Conservation (phyloP, 225 moss, liverwort and hornwort genomes). For the Polytrichum commune region DNA sequence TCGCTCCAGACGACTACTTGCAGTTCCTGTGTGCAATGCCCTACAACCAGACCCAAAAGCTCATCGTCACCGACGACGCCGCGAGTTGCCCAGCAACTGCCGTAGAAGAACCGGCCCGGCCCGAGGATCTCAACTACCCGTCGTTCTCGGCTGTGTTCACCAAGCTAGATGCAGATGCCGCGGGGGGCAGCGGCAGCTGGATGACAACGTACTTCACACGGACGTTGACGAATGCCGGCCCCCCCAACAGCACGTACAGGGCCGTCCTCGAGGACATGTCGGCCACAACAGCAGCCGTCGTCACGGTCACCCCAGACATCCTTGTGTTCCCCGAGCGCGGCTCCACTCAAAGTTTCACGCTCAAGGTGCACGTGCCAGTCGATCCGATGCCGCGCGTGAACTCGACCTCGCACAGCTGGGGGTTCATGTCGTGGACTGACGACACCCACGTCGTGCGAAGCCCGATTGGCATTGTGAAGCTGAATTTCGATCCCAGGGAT, state of each 20-base stretch:
- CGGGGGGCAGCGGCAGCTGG: background rate
- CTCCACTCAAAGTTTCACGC: background rate
- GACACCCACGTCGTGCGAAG: conserved; percentile 13
- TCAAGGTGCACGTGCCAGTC: conserved; percentile 9
- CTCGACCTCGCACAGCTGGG: background rate
- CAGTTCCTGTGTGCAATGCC: background rate
- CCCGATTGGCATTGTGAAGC: conserved; percentile 9
- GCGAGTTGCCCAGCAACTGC: conserved; percentile 8
- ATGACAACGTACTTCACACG: conserved; percentile 12
- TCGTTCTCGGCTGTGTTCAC: conserved; percentile 28
- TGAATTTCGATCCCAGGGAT: no score
- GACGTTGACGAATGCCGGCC: conserved; percentile 22
- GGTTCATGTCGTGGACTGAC: conserved; percentile 10
- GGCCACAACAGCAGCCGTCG: background rate
- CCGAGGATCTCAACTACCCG: conserved; percentile 3
- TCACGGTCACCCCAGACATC: background rate
- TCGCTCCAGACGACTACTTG: background rate
- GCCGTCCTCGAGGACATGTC: background rate
- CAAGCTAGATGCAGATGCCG: background rate
- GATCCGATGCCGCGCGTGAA: background rate
- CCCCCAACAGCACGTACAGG: background rate
- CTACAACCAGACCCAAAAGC: background rate
- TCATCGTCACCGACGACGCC: no score
- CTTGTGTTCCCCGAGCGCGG: background rate
- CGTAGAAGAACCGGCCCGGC: background rate